A percentile compares a stretch with the other conserved stretches of the same genome.
Evolutionary conservation across 352 stramenopile genomes (phyloP).

Genomic region (Globisporangium emineosum): DNA sequence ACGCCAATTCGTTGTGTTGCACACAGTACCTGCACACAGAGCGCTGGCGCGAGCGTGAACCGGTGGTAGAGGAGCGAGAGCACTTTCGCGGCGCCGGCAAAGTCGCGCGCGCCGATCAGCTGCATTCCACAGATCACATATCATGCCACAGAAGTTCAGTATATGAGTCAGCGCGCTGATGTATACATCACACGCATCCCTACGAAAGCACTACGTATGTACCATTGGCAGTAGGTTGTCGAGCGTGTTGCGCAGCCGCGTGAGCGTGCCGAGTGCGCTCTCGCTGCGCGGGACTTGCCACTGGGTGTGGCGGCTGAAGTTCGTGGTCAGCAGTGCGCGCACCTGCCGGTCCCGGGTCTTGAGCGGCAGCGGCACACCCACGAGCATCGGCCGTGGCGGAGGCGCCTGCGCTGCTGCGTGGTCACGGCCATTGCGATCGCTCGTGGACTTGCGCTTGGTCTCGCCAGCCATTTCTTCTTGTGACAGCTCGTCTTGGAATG

Average conservation of each 20-base stretch:
- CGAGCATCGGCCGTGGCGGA: slow-evolving; percentile 21
- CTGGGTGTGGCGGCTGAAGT: slow-evolving; percentile 47
- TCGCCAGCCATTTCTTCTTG: slow-evolving; percentile 10
- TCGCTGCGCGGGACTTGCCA: slow-evolving; percentile 38
- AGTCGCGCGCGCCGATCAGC: slow-evolving; percentile 71
- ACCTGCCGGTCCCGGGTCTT: slow-evolving; percentile 42
- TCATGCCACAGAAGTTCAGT: not conserved
- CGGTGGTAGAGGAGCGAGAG: slow-evolving; percentile 67
- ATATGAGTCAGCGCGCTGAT: not conserved
- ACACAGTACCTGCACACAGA: slow-evolving; percentile 56
- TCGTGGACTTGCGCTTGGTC: not conserved
- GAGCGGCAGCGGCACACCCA: slow-evolving; percentile 19
- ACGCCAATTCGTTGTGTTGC: too few species aligned
- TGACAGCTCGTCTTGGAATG: not conserved
- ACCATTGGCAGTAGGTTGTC: slow-evolving; percentile 49
- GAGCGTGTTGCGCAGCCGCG: slow-evolving; percentile 38
- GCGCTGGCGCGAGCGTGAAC: slow-evolving; percentile 48
- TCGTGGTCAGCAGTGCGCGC: slow-evolving; percentile 22
- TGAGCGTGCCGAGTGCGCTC: slow-evolving; percentile 19
- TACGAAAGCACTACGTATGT: slow-evolving; percentile 4
- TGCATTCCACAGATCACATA: slow-evolving; percentile 18
- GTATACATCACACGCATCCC: not conserved
- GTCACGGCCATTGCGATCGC: not conserved
- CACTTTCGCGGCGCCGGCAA: slow-evolving; percentile 59
- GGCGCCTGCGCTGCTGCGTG: too few species aligned